A percentile compares a stretch with the other conserved stretches of the same genome.
These are phyloP conservation scores for Xylariaceae sp. DNA, from an alignment of 2,329 filamentous ascomycete genomes.

Conservation along the genomic window DNA sequence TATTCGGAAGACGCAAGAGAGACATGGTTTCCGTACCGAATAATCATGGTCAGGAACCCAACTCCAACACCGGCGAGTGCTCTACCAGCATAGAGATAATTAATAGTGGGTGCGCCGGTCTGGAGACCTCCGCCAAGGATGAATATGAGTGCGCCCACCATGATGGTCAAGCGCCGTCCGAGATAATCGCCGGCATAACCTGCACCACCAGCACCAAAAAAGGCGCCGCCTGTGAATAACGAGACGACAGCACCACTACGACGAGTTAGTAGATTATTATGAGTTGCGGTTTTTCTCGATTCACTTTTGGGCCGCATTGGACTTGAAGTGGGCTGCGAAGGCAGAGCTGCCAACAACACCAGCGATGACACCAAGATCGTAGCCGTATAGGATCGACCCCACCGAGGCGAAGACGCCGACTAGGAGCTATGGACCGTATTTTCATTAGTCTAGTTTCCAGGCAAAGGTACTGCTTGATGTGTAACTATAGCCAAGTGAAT, in stretches of 20 bases:
- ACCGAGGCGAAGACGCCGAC: slow-evolving; percentile 53
- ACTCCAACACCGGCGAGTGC: slow-evolving; percentile 64
- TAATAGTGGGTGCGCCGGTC: slow-evolving; percentile 56
- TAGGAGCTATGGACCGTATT: slow-evolving; percentile 39
- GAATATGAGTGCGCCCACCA: slow-evolving; percentile 68
- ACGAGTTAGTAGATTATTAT: slow-evolving; percentile 1
- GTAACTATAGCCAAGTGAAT: not conserved
- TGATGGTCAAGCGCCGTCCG: slow-evolving; percentile 64
- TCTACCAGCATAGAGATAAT: slow-evolving; percentile 67
- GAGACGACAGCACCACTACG: slow-evolving; percentile 66
- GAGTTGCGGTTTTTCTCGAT: slow-evolving; percentile 5
- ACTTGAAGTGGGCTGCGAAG: slow-evolving; percentile 39
- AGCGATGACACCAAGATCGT: slow-evolving; percentile 52
- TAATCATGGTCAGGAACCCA: slow-evolving; percentile 39
- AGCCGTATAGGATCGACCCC: slow-evolving; percentile 52
- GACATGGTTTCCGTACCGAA: slow-evolving; percentile 30
- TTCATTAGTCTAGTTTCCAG: not conserved
- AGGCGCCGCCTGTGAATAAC: slow-evolving; percentile 69
- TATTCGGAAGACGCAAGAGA: not conserved
- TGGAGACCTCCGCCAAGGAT: slow-evolving; percentile 69
- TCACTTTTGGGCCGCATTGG: slow-evolving; percentile 36
- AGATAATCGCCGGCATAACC: slow-evolving; percentile 56
- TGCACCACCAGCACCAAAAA: slow-evolving; percentile 57
- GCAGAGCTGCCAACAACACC: slow-evolving; percentile 47
- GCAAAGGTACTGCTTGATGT: not conserved